These are phyloP conservation scores for Solanum hybrid DNA, from an alignment of 305 asterid species.

Conservation along the genomic window DNA sequence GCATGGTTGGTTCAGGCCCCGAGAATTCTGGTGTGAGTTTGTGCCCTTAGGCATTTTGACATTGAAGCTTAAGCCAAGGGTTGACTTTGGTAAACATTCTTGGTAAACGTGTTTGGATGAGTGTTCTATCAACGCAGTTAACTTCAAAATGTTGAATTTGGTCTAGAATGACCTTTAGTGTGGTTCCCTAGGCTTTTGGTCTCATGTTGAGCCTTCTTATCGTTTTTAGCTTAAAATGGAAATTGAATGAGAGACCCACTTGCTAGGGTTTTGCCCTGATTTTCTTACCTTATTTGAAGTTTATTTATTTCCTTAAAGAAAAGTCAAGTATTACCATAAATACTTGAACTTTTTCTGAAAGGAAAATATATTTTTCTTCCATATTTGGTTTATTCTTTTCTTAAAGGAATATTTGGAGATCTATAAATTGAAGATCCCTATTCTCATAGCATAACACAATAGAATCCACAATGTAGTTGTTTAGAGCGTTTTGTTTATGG, in stretches of 20 bases:
- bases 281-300: no score
- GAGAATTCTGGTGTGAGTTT: neutral
- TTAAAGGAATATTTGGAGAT: no score
- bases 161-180: neutral
- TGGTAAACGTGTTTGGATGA: neutral
- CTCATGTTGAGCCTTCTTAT: neutral
- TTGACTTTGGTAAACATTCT: neutral
- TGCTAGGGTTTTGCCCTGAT: no score
- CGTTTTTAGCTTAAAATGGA: neutral
- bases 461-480: no score
- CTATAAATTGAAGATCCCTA: no score
- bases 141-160: neutral
- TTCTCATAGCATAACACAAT: no score
- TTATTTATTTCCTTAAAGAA: no score
- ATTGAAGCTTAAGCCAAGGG: neutral
- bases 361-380: no score
- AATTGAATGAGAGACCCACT: neutral
- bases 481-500: no score
- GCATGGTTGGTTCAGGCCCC: neutral
- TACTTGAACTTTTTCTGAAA: no score
- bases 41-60: neutral
- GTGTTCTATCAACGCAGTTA: neutral
- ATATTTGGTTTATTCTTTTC: no score
- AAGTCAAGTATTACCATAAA: no score
- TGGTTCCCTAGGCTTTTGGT: neutral